Base-by-base conservation (phyloP, 495 filamentous ascomycete genomes). In the Amphirosellinia nigrospora region DNA sequence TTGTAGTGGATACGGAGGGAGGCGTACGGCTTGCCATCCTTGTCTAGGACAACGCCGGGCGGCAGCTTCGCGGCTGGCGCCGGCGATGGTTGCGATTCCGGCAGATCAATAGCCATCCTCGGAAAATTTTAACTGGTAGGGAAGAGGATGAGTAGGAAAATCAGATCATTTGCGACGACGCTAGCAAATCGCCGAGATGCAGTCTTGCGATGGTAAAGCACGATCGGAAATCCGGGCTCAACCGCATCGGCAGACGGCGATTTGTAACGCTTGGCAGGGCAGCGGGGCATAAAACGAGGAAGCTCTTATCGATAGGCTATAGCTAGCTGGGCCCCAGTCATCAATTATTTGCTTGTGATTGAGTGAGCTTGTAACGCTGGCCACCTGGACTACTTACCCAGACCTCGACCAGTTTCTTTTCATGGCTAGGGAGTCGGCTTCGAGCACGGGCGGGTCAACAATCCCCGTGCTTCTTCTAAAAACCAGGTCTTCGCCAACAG, bases 21-120 rank as follows among this genome's bases (percentile, higher is more conserved):
- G 30, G 21, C 55, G 38, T 69, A 98, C 96, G 95, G 96, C 82
- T 98, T 98, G 55, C 96, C 96, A 84, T 99, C 93, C 73, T 94
- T 93, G 53, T 91, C 96, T 46, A 98, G 82, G 4, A 97, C 87
- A 8, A 97, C 85, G 71, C 94, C 95, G 79, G 94, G 96, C 16
- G 93, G 91, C 45, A 83, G 65, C 64, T 81, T 82, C 69, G 79
- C 81, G 26, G 80, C 78, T 4, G 79, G 71, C 48, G 43, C 65
- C 56, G 36, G 70, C 36, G 41, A 68, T 61, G 56, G 64, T 43
- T 73, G 70, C 56, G 72, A 55, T 69, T 78, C 80, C 73, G 70
- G 75, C 45, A 75, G 76, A 50, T 78, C 77, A 16, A 70, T 74
- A 32, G 78, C 79, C 81, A 82, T 81, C 32, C 16, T 72, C 41